Evolutionary conservation across 129 eudicot species (phyloP).

Genomic region (Scalesia atractyloides): DNA sequence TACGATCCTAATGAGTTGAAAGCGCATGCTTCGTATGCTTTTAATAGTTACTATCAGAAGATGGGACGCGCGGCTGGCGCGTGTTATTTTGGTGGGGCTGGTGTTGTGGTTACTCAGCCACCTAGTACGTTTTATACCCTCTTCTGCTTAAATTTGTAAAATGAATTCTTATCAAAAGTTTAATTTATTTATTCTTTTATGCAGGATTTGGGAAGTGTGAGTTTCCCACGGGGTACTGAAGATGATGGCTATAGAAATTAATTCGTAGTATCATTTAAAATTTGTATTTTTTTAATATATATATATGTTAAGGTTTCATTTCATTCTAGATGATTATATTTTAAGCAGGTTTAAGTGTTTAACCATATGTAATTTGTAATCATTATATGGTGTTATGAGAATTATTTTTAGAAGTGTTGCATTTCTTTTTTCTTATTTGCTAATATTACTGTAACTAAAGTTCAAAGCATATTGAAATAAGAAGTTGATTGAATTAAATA

Average conservation of each 20-base stretch:
- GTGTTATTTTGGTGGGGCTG: conserved; percentile 78
- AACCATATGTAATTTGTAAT: too few relatives aligned
- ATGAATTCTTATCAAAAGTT: neutral
- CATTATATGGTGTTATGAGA: too few relatives aligned
- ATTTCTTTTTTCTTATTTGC: too few relatives aligned
- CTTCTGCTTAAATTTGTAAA: too few relatives aligned
- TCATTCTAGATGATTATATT: too few relatives aligned
- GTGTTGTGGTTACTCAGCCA: conserved; percentile 58
- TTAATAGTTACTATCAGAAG: conserved; percentile 90
- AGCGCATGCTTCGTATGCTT: conserved; percentile 90
- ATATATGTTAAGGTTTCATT: neutral
- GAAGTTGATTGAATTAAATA: too few relatives aligned
- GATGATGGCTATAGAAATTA: neutral
- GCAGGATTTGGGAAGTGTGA: conserved; percentile 87
- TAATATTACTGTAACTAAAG: too few relatives aligned
- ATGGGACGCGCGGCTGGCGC: conserved; percentile 72
- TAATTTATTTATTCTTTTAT: neutral
- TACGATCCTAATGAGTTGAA: conserved; percentile 72
- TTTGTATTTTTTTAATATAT: too few relatives aligned
- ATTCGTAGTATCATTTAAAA: too few relatives aligned
- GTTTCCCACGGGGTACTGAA: conserved; percentile 62
- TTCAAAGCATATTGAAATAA: too few relatives aligned
- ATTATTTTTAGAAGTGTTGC: too few relatives aligned
- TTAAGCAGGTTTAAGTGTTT: too few relatives aligned
- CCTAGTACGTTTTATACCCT: conserved; percentile 59